Evolutionary conservation across 176 grass and related monocot species (phyloP).

Genomic region (barley (Hordeum vulgare)): MorexV3_pseudomolecules_assembly NC_058524.1:553381948-553382447

Average conservation of each 20-base stretch:
- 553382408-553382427: background rate
- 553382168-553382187: slow-evolving; percentile 37
- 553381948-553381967: no score
- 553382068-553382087: background rate
- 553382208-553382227: no score
- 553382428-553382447: background rate
- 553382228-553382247: no score
- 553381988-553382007: background rate
- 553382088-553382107: background rate
- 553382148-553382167: slow-evolving; percentile 3
- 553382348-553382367: background rate
- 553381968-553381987: no score
- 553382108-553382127: background rate
- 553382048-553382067: background rate
- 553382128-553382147: background rate
- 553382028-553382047: background rate
- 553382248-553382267: background rate
- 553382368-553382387: background rate
- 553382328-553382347: background rate
- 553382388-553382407: background rate
- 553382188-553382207: slow-evolving; percentile 1
- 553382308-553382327: background rate
- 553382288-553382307: background rate
- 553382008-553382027: background rate
- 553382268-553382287: background rate